phyloP scores from a whole-genome alignment of 2,329 filamentous ascomycete species.

The Pseudocercospora macadamiae region DNA sequence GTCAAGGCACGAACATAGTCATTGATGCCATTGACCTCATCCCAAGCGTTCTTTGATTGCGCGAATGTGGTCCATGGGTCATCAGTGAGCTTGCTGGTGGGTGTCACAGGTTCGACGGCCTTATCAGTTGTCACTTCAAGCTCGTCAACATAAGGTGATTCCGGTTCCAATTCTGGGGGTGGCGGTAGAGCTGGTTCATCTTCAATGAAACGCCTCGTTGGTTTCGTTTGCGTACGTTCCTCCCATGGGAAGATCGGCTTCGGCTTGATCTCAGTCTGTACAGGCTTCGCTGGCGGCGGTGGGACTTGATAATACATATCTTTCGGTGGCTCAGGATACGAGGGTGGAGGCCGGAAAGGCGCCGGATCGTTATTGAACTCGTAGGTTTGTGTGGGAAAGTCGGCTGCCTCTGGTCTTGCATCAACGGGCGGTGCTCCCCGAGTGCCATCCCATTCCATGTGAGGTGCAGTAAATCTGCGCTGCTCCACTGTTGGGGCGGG shows the following conservation, averaged over 20 bases:
- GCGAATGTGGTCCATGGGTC: constrained; percentile 72
- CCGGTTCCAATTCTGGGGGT: constrained; percentile 24
- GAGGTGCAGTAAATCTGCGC: constrained; percentile 60
- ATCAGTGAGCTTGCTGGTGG: constrained; percentile 51
- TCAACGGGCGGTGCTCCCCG: constrained; percentile 61
- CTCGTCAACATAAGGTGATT: constrained; percentile 32
- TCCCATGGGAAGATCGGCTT: constrained; percentile 90
- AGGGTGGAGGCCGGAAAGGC: constrained; percentile 74
- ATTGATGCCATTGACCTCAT: constrained; percentile 84
- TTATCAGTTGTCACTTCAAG: constrained; percentile 31
- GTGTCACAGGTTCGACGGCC: constrained; percentile 41
- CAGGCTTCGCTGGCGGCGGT: constrained; percentile 55
- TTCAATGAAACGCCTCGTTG: constrained; percentile 68
- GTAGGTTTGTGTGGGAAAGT: constrained; percentile 79
- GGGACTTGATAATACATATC: constrained; percentile 91
- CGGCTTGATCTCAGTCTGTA: constrained; percentile 61
- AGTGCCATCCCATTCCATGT: constrained; percentile 65
- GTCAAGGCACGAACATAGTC: constrained; percentile 77
- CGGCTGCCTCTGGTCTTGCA: constrained; percentile 80
- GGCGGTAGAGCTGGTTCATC: constrained; percentile 44
- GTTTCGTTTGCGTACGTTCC: constrained; percentile 61
- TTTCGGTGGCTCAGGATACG: constrained; percentile 80
- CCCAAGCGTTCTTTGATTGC: constrained; percentile 83
- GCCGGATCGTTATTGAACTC: constrained; percentile 76
- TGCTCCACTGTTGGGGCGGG: constrained; percentile 52